Evolutionary conservation across 2,329 filamentous ascomycete species (phyloP).

Genomic region (Parastagonospora avenae): DNA sequence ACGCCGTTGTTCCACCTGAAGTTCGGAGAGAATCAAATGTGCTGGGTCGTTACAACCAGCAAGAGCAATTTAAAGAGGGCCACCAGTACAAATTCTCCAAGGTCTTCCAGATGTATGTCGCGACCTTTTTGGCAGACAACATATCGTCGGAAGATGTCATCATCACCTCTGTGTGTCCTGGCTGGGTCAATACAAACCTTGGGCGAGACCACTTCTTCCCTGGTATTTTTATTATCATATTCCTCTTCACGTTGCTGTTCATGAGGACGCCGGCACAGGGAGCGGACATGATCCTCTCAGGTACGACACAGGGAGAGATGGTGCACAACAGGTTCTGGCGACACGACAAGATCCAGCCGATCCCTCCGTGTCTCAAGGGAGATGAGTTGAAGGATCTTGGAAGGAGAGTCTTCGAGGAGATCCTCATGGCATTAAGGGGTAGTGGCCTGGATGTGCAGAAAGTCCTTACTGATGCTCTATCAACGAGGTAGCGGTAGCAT

Average conservation of each 20-base stretch:
- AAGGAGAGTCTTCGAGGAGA: constrained; percentile 40
- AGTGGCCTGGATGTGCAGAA: constrained; percentile 29
- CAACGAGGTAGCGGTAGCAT: constrained; percentile 1
- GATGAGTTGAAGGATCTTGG: constrained; percentile 38
- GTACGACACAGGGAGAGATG: constrained; percentile 38
- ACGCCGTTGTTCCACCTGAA: constrained; percentile 28
- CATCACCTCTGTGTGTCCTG: constrained; percentile 46
- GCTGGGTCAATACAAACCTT: constrained; percentile 35
- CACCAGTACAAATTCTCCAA: constrained; percentile 41
- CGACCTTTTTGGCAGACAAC: constrained; percentile 32
- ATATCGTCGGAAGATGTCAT: constrained; percentile 37
- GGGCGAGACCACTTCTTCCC: constrained; percentile 39
- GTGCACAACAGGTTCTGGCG: constrained; percentile 46
- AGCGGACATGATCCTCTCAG: constrained; percentile 40
- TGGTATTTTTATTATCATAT: constrained; percentile 28
- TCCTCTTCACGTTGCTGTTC: constrained; percentile 25
- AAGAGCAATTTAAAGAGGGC: constrained; percentile 30
- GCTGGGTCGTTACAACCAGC: constrained; percentile 37
- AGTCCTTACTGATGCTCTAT: constrained; percentile 12
- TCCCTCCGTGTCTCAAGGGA: constrained; percentile 35
- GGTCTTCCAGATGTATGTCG: constrained; percentile 43
- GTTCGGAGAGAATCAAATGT: constrained; percentile 27
- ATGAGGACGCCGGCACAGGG: constrained; percentile 36
- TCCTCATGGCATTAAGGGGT: constrained; percentile 36
- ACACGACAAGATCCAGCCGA: constrained; percentile 38